phyloP scores from a whole-genome alignment of 352 stramenopile species.

The Stramenopiles sp. region DNA sequence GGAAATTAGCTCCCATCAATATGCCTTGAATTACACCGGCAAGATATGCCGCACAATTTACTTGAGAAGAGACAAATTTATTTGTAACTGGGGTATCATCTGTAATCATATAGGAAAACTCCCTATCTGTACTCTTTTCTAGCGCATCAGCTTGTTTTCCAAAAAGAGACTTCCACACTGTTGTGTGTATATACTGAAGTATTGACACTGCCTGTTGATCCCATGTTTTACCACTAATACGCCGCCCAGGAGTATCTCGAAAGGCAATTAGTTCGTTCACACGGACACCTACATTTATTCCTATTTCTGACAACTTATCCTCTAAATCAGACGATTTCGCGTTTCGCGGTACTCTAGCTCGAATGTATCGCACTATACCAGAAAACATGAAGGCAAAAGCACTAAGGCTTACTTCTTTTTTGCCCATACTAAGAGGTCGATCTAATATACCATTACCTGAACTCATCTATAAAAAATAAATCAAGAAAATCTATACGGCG shows the following conservation, averaged over 20 bases:
- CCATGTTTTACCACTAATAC: too few species aligned
- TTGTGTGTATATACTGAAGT: slow-evolving; percentile 2
- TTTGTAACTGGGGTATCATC: slow-evolving; percentile 2
- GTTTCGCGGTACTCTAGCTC: too few species aligned
- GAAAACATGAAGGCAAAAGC: slow-evolving; percentile 2
- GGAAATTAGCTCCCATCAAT: not conserved
- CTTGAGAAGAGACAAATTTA: not conserved
- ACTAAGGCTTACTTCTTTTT: too few species aligned
- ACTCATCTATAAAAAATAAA: too few species aligned
- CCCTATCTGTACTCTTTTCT: slow-evolving; percentile 3
- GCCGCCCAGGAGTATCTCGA: not conserved
- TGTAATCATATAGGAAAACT: slow-evolving; percentile 9
- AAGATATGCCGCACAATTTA: slow-evolving; percentile 4
- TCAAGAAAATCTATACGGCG: too few species aligned
- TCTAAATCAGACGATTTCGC: slow-evolving; percentile 5
- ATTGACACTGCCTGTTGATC: slow-evolving; percentile 2
- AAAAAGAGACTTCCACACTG: not conserved
- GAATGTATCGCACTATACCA: slow-evolving; percentile 1
- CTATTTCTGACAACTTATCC: slow-evolving; percentile 4
- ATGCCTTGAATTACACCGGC: slow-evolving; percentile 4
- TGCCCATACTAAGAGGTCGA: too few species aligned
- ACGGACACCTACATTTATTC: not conserved
- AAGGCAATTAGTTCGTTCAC: not conserved
- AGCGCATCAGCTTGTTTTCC: slow-evolving; percentile 1
- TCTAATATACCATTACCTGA: too few species aligned